Evolutionary conservation across 2,329 filamentous ascomycete genomes (phyloP), one percentile per base, ranked within the genome.

Genomic region (Colletotrichum phormii): DNA sequence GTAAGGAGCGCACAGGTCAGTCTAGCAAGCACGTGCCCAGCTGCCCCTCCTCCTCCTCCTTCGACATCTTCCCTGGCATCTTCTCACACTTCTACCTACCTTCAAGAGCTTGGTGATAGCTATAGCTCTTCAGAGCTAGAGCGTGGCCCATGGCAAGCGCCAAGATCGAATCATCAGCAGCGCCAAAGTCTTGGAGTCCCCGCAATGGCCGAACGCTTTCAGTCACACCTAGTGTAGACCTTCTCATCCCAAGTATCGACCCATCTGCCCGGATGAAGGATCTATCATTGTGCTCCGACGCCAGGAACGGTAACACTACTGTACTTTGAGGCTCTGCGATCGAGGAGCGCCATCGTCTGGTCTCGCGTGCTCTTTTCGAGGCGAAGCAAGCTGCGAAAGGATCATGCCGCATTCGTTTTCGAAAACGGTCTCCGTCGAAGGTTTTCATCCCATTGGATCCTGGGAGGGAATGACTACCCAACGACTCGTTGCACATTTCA

Each of bases 401-500:
- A 5, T 31, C 15, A 58, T 12, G 15, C 29, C 29, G 54, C 26
- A 35, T 60, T 42, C n/a, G 35, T 24, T 60, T 5, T 11, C 12
- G 33, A 42, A 42, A 37, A 24, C 57, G 22, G 57, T 11, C 33
- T 26, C 5, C 33, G 3, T 37, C 8, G 33, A 51, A 15, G 31
- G 22, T 24, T 60, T 67, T 35, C 51, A 13, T 33, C 26, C 1
- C 31, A 35, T 31, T 65, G 9, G 18, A 42, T 11, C 31, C 8
- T 65, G 53, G 54, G 26, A n/a, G 13, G 12, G n/a, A 31, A 3
- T 55, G 18, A 18, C 54, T 18, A n/a, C 24, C 15, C 24, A 29
- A 22, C 31, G 46, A 54, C 13, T 57, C 58, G 58, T 37, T 67
- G 31, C 67, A 60, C 37, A 33, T 22, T 33, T 51, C n/a, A 57